Percentiles rank a stretch among this genome's conserved stretches.
phyloP scores from a whole-genome alignment of 2,329 filamentous ascomycete species.

The Colletotrichum sidae region DNA sequence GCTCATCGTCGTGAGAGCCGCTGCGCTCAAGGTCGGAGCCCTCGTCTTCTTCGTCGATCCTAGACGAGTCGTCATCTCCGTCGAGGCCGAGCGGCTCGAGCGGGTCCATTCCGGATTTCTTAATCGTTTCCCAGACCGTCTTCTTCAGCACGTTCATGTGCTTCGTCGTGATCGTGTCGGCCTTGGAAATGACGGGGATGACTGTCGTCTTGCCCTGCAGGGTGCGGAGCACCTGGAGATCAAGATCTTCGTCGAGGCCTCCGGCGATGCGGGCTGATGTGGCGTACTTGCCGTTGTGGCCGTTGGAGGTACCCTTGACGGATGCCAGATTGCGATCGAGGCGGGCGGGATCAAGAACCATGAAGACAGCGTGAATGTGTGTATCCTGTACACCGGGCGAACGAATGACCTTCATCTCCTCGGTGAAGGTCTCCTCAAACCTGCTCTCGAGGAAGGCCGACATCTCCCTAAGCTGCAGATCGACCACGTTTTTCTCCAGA shows the following conservation, averaged over 20 bases:
- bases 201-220: conserved; percentile 95
- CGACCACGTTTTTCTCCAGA: conserved; percentile 93
- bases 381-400: conserved; percentile 94
- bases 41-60: conserved; percentile 69
- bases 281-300: conserved; percentile 61
- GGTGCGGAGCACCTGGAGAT: conserved; percentile 88
- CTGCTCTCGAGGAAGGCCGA: conserved; percentile 95
- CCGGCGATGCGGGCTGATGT: conserved; percentile 64
- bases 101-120: conserved; percentile 87
- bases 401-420: conserved; percentile 97
- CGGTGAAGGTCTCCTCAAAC: conserved; percentile 96
- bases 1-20: conserved; percentile 45
- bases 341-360: conserved; percentile 87
- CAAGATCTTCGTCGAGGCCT: conserved; percentile 86
- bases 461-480: conserved; percentile 93
- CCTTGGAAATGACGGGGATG: conserved; percentile 95
- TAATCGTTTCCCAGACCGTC: conserved; percentile 88
- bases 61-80: conserved; percentile 71
- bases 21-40: conserved; percentile 45
- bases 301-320: conserved; percentile 67
- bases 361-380: conserved; percentile 95
- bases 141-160: conserved; percentile 95
- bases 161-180: conserved; percentile 93
- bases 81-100: conserved; percentile 87
- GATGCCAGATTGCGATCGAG: conserved; percentile 85